Evolutionary conservation across 106 monocot species (phyloP), one percentile per base, ranked within the genome.

Genomic region (Acanthochlamys bracteata): DNA sequence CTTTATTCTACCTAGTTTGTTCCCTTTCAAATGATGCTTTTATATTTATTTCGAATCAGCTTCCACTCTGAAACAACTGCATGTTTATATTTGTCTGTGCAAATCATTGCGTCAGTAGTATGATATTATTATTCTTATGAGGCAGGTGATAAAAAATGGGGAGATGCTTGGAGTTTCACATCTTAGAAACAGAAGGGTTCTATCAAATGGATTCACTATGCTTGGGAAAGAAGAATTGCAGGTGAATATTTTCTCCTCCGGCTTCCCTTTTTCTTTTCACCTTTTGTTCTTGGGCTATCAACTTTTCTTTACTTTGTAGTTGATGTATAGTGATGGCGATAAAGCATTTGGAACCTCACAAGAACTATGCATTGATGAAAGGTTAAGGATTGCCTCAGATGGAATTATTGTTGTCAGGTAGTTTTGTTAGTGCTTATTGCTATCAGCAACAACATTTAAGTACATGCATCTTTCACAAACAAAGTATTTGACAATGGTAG

Each of bases 161-260:
- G 98, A 98, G 68, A 98, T 98, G 98, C 98, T 98, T 75, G 98
- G 98, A 74, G 98, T 98, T 69, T 98, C 98, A 42, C 98, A 98
- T 75, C 81, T 98, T 41, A 80, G 98, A 65, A 98, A 89, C 71
- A 73, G 98, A 78, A 83, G 92, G 77, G 92, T 98, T 75, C 63
- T 98, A 21, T 98, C 98, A 8, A 98, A 79, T 79, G 98, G 98
- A 54, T 98, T 98, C 74, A 53, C 64, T 70, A 70, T 78, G 58
- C 64, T 98, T 45, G 98, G 98, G 61, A 86, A 76, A 45, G 80
- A 98, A 64, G 71, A 92, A 39, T 73, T 98, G 60, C 92, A 89
- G 83, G 98, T 92, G 49, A 64, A 7, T 24, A 13, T 25, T 53
- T 11, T 41, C 42, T 59, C 41, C 24, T n/a, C 0, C 9, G 22